phyloP scores from a whole-genome alignment of 2,329 filamentous ascomycete species.

The Uncinocarpus reesii region DNA sequence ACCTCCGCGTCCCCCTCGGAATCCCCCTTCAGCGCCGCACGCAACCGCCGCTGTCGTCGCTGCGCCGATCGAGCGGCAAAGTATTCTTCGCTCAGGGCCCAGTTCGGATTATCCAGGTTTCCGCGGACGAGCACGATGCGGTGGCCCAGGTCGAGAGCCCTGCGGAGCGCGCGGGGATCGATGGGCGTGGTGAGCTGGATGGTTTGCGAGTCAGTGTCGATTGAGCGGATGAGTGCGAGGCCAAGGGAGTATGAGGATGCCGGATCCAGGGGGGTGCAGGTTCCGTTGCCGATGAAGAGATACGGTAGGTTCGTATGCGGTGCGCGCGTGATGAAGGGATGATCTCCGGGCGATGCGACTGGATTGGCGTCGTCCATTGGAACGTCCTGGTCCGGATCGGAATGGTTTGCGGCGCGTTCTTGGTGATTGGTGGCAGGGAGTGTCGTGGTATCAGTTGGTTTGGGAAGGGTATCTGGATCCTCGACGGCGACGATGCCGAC shows the following conservation, averaged over 20 bases:
- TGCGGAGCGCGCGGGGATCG: slow-evolving; percentile 22
- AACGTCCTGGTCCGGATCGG: slow-evolving; percentile 10
- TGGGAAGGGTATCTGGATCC: slow-evolving; percentile 26
- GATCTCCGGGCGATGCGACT: slow-evolving; percentile 14
- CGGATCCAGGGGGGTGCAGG: slow-evolving; percentile 39
- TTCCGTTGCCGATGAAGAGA: slow-evolving; percentile 36
- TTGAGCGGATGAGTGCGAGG: slow-evolving; percentile 39
- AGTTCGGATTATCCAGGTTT: slow-evolving; percentile 36
- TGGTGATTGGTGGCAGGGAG: neutral
- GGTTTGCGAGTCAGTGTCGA: slow-evolving; percentile 31
- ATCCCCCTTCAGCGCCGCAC: slow-evolving; percentile 20
- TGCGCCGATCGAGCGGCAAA: slow-evolving; percentile 32
- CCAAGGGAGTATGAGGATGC: slow-evolving; percentile 40
- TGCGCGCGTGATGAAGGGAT: slow-evolving; percentile 32
- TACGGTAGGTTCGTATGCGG: slow-evolving; percentile 41
- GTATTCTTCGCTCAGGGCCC: slow-evolving; percentile 38
- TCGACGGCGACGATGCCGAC: slow-evolving; percentile 45
- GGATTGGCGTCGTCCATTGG: slow-evolving; percentile 13
- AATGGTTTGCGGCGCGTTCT: neutral
- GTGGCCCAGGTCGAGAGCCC: slow-evolving; percentile 27
- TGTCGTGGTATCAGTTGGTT: neutral
- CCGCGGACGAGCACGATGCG: slow-evolving; percentile 43
- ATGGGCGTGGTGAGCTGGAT: slow-evolving; percentile 44
- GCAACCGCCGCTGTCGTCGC: slow-evolving; percentile 23
- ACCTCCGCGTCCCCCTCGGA: slow-evolving; percentile 5